phyloP scores from a whole-genome alignment of 176 grass and related monocot species.

The Cocos nucifera region DNA sequence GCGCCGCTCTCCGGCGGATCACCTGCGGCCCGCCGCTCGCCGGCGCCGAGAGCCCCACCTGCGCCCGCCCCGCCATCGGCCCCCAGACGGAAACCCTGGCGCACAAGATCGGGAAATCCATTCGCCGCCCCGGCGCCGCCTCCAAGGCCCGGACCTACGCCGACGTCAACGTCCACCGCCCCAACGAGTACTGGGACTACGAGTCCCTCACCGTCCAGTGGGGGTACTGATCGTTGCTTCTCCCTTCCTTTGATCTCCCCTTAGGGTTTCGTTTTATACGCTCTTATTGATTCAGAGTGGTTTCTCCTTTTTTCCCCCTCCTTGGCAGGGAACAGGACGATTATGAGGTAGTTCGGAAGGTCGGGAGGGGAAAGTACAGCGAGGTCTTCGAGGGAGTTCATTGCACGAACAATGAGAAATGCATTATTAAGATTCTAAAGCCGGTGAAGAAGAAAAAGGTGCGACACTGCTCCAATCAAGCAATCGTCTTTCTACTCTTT shows the following conservation, averaged over 20 bases:
- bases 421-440: conserved; percentile 92
- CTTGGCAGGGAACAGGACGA: conserved; percentile 59
- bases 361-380: conserved; percentile 94
- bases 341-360: conserved; percentile 75
- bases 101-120: conserved; percentile 43
- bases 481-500: too few species aligned
- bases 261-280: conserved; percentile 6
- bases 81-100: conserved; percentile 34
- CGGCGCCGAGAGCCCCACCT: conserved; percentile 12
- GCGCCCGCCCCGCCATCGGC: background rate
- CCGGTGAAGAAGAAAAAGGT: conserved; percentile 98
- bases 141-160: conserved; percentile 59
- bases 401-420: conserved; percentile 48
- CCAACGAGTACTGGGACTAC: conserved; percentile 92
- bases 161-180: conserved; percentile 55
- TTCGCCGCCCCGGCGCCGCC: conserved; percentile 35
- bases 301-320: background rate
- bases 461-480: background rate
- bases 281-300: background rate
- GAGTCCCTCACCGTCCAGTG: conserved; percentile 74
- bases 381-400: conserved; percentile 80
- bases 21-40: conserved; percentile 8
- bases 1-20: background rate
- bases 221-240: conserved; percentile 38
- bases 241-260: conserved; percentile 6